Percentiles rank a stretch among this genome's conserved stretches.
These are phyloP conservation scores for Calocybe gambosa DNA, from an alignment of 1,284 basidiomycete genomes.

Conservation along the genomic window DNA sequence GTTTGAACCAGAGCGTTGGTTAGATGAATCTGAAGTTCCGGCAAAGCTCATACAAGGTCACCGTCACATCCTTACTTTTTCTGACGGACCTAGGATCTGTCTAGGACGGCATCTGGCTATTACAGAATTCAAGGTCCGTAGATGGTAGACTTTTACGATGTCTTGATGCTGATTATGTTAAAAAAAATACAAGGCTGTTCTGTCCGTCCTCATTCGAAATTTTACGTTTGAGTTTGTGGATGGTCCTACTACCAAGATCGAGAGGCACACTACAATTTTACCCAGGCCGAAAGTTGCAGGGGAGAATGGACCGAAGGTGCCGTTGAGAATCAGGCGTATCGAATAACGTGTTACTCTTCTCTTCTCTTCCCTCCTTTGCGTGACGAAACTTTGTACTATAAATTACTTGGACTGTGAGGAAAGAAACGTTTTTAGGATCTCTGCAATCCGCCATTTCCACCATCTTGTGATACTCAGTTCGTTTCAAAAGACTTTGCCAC, in stretches of 20 bases:
- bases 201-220: conserved; percentile 23
- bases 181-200: conserved; percentile 14
- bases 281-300: conserved; percentile 17
- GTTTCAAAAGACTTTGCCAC: background rate
- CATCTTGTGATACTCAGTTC: background rate
- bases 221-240: conserved; percentile 19
- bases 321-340: conserved; percentile 14
- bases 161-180: background rate
- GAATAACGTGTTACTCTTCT: background rate
- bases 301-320: conserved; percentile 11
- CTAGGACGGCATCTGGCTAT: conserved; percentile 39
- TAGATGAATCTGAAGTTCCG: conserved; percentile 20
- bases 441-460: background rate
- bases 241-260: conserved; percentile 15
- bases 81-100: conserved; percentile 42
- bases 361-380: too few relatives aligned
- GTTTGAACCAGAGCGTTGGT: conserved; percentile 31
- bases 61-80: conserved; percentile 41
- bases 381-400: too few relatives aligned
- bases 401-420: too few relatives aligned
- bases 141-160: background rate
- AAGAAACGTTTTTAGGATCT: background rate
- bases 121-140: conserved; percentile 36
- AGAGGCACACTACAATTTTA: conserved; percentile 13
- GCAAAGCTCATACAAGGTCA: conserved; percentile 35